Evolutionary conservation across 805 yeast species (phyloP), one percentile per base, ranked within the genome.

Genomic region (Phaffomyces opuntiae): DNA sequence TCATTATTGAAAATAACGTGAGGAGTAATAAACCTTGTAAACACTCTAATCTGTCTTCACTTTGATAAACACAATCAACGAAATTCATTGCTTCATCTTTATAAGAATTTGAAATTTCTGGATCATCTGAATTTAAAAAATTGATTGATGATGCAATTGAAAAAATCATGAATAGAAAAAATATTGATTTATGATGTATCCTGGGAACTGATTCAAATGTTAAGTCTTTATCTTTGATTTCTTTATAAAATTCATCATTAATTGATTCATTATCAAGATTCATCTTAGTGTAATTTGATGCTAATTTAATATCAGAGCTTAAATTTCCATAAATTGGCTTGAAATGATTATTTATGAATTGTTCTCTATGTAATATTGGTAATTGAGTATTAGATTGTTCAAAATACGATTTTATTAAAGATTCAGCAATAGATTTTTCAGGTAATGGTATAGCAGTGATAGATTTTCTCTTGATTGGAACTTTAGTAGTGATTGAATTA

Each of bases 321-420:
- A 85, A 66, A 5, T 72, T 64, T 0, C 97, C 96, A 60, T 89
- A 89, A 1, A 89, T 72, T 0, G 96, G 96, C 53, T 78, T 77
- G 59, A 85, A 89, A 56, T 79, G 80, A 26, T 70, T 67, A 40
- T 68, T 67, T 38, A 90, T 62, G 56, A 88, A 89, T 52, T 75
- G 77, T 55, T 87, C 95, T 29, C 96, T 73, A 60, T 90, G 96
- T 40, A 89, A 64, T 5, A 90, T 72, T 0, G 97, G 96, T 26
- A 87, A 62, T 61, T 88, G 96, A 2, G 95, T 71, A 59, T 90
- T 89, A 14, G 90, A 77, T 55, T 84, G 89, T 19, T 84, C 78
- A 58, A 90, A 90, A 60, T 75, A 88, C 2, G 77, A 69, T 34
- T 78, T 72, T 9, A 88, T 57, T 38, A 85, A 72, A 42, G 72